Evolutionary conservation across 2,329 filamentous ascomycete genomes (phyloP), one percentile per base, ranked within the genome.

Genomic region (Arthrobotrys megalospora): DNA sequence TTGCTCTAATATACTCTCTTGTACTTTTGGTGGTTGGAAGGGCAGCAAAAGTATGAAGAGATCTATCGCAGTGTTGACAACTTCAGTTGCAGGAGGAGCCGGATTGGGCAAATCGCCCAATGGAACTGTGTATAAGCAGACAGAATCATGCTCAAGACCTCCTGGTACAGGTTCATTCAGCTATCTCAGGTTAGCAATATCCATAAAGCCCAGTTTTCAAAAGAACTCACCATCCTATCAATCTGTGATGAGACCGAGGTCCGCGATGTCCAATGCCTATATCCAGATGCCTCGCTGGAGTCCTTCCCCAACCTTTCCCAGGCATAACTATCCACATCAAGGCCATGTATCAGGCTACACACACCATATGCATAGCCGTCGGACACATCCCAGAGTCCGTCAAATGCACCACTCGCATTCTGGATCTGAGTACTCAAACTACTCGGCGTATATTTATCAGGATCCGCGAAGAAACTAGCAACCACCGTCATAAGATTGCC

Each of bases 301-400:
- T 72, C 60, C 70, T 53, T 81, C 62, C 65, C 73, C 16, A 58
- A 64, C 6, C 16, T 68, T 68, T 82, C 91, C 32, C 93, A 92
- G 12, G 90, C 90, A 71, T 94, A 87, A 28, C 88, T 89, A 81
- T 88, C 90, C 16, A 94, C 87, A 66, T 91, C 89, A 83, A 96
- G 94, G 0, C 93, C 93, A 21, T 89, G 88, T 0, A 97, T 90
- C 21, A 98, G 86, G 0, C 94, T 93, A 8, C 93, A 97, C 14
- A 99, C 91, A 1, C 96, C 96, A 84, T 97, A 98, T 0, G 94
- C 95, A 81, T 91, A 94, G 82, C 98, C 98, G 83, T 99, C 96
- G 7, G 91, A 92, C 6, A 97, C 89, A 80, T 98, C 95, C 96
- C 96, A 99, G 45, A 99, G 90, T 0, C 91, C 94, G 82, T 99